Evolutionary conservation across 2,329 filamentous ascomycete genomes (phyloP), one percentile per base, ranked within the genome.

Genomic region (Trichoderma lentiforme): DNA sequence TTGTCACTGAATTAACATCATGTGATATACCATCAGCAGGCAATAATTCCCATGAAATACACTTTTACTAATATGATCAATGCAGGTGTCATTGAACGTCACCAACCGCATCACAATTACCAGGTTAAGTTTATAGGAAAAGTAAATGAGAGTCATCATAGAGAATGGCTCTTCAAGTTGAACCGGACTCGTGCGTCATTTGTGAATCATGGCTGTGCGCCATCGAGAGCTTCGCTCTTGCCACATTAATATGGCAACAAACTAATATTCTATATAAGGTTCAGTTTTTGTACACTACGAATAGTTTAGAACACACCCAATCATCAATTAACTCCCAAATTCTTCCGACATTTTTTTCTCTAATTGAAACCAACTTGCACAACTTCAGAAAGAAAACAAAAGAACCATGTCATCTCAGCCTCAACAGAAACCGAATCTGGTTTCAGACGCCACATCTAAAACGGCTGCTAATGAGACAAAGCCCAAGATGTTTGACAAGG

Each of bases 401-500:
- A 12, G 4, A n/a, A 30, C 24, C n/a, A 60, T 60, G 57, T 34
- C 28, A 15, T 60, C 57, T 14, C 34, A 43, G 39, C 11, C 9
- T 60, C 57, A 12, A 15, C 57, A 6, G 15, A 60, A 32, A 34
- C 57, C 18, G 18, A 21, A 6, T 34, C 30, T 34, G 2, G 28
- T 18, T n/a, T 58, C 56, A 11, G 57, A 60, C 57, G 24, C 30
- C 18, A 15, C 57, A 21, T 11, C 57, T 2, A 34, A 21, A n/a
- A 6, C 7, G 30, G 30, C 21, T 36, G 21, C 21, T 30, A 53
- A 34, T n/a, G 47, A 66, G 0, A 36, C 30, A 5, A 56, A 56
- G 21, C 63, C 63, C 8, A 66, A 66, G 47, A 18, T 66, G 21
- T 66, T 66, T 12, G 63, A 66, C 30, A 57, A 66, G 30, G 63